These are phyloP conservation scores for Mortierella sp. DNA, from an alignment of 371 early-diverging fungal species.

Conservation along the genomic window DNA sequence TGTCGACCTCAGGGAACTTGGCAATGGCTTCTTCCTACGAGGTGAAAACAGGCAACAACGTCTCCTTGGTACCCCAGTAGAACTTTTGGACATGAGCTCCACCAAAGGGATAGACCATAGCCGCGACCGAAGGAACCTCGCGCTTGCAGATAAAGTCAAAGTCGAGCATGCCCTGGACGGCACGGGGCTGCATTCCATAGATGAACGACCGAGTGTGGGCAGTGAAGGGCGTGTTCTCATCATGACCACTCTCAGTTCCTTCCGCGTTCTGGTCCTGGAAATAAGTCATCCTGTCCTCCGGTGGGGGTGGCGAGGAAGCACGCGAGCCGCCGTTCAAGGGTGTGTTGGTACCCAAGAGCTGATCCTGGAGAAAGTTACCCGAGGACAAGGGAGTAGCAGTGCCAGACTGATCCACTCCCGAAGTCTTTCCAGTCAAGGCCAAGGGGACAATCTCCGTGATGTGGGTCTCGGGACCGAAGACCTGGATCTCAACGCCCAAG, in stretches of 20 bases:
- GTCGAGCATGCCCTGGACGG: slow-evolving; percentile 99
- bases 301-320: slow-evolving; percentile 57
- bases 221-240: slow-evolving; percentile 84
- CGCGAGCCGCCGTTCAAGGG: slow-evolving; percentile 41
- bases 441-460: slow-evolving; percentile 98
- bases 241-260: slow-evolving; percentile 23
- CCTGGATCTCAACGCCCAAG: slow-evolving; percentile 93
- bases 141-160: slow-evolving; percentile 99
- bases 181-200: slow-evolving; percentile 99
- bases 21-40: slow-evolving; percentile 87
- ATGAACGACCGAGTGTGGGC: slow-evolving; percentile 92
- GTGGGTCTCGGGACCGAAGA: slow-evolving; percentile 98
- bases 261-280: slow-evolving; percentile 58
- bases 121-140: slow-evolving; percentile 95
- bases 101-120: slow-evolving; percentile 99
- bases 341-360: slow-evolving; percentile 66
- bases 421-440: slow-evolving; percentile 78
- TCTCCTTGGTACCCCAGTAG: slow-evolving; percentile 99
- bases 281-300: slow-evolving; percentile 71
- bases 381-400: slow-evolving; percentile 63
- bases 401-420: slow-evolving; percentile 51
- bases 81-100: slow-evolving; percentile 98
- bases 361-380: slow-evolving; percentile 75
- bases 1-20: slow-evolving; percentile 93
- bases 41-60: slow-evolving; percentile 93